These are phyloP conservation scores for Dendryphion nanum DNA, from an alignment of 2,329 filamentous ascomycete species.

Conservation along the genomic window DNA sequence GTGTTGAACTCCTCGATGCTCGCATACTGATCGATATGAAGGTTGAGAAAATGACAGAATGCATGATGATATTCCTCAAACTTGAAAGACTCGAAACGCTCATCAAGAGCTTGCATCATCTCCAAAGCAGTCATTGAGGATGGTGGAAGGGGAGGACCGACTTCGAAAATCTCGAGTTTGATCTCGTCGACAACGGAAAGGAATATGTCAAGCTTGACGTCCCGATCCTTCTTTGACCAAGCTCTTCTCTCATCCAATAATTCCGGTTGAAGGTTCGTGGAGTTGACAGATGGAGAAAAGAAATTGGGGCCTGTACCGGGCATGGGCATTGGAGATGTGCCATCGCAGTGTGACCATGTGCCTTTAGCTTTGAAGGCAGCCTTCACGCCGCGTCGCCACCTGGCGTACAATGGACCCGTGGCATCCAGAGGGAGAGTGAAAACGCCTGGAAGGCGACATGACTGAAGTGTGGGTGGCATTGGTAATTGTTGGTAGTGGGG, in stretches of 20 bases:
- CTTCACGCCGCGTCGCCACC: slow-evolving; percentile 33
- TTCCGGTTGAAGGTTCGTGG: slow-evolving; percentile 26
- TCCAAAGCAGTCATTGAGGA: slow-evolving; percentile 29
- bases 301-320: slow-evolving; percentile 23
- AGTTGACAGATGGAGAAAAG: slow-evolving; percentile 15
- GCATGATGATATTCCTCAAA: slow-evolving; percentile 38
- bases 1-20: slow-evolving; percentile 34
- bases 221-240: slow-evolving; percentile 36
- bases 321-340: slow-evolving; percentile 33
- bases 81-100: slow-evolving; percentile 24
- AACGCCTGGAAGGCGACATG: slow-evolving; percentile 31
- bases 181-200: slow-evolving; percentile 36
- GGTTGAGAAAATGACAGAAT: slow-evolving; percentile 38
- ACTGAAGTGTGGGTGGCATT: slow-evolving; percentile 15
- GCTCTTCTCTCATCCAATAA: slow-evolving; percentile 33
- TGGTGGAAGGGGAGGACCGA: slow-evolving; percentile 33
- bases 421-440: slow-evolving; percentile 21
- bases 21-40: slow-evolving; percentile 34
- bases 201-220: slow-evolving; percentile 38
- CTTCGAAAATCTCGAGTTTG: slow-evolving; percentile 37
- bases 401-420: slow-evolving; percentile 29
- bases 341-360: slow-evolving; percentile 35
- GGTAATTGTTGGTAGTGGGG: slow-evolving; percentile 6
- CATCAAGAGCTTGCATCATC: slow-evolving; percentile 31
- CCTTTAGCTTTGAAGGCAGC: slow-evolving; percentile 30